Conservation (phyloP, 208 protist species). For the Leishmania martiniquensis region DNA sequence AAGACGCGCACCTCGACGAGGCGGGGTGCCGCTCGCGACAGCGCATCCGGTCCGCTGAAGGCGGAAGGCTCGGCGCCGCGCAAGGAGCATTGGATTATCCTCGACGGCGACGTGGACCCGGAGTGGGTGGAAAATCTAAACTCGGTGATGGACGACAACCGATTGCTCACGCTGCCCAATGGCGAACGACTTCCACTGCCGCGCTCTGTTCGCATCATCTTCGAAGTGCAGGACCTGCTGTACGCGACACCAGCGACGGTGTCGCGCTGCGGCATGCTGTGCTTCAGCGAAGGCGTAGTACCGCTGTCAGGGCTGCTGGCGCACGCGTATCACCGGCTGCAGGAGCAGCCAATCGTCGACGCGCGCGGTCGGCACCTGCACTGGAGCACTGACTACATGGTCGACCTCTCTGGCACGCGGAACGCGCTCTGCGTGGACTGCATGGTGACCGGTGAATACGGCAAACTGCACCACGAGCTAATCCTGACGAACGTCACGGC, state of each 20-base stretch:
- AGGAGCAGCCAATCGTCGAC: constrained; percentile 53
- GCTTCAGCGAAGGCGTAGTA: constrained; percentile 97
- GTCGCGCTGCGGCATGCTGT: constrained; percentile 99
- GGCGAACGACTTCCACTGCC: constrained; percentile 98
- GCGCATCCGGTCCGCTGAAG: neutral
- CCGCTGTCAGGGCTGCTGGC: constrained; percentile 81
- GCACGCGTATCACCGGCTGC: constrained; percentile 50
- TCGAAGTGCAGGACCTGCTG: constrained; percentile 98
- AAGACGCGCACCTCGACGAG: neutral
- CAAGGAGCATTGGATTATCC: constrained; percentile 98
- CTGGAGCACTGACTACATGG: constrained; percentile 48
- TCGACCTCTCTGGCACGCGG: constrained; percentile 31
- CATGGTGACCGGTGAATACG: constrained; percentile 42
- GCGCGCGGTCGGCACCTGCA: constrained; percentile 51
- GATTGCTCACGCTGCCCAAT: constrained; percentile 99
- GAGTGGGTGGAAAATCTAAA: constrained; percentile 99
- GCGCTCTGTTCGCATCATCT: constrained; percentile 97
- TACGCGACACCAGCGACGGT: constrained; percentile 99
- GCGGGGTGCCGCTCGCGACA: neutral
- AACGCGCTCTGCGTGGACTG: constrained; percentile 18
- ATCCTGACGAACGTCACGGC: constrained; percentile 34
- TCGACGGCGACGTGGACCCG: constrained; percentile 99
- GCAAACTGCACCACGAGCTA: constrained; percentile 58
- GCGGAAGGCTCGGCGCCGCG: constrained; percentile 1
- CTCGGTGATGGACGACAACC: constrained; percentile 99